A percentile compares a stretch with the other conserved stretches of the same genome.
These are phyloP conservation scores for Scleroderma bovista DNA, from an alignment of 768 basidiomycete species.

Conservation along the genomic window DNA sequence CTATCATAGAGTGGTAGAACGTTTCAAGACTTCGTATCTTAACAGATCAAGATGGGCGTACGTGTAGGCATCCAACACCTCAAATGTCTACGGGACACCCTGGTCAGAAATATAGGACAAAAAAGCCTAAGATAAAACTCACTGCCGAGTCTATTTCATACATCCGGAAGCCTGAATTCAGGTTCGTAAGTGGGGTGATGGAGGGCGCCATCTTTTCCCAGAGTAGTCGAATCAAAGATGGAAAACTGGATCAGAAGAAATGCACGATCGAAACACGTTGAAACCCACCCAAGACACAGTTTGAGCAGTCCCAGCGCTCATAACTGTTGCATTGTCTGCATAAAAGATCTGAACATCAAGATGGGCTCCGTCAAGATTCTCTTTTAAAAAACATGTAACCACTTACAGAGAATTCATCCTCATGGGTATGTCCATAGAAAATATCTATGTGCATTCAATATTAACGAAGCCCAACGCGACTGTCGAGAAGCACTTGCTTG, in stretches of 20 bases:
- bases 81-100: conserved; percentile 49
- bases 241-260: neutral
- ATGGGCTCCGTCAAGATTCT: neutral
- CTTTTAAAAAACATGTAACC: neutral
- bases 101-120: neutral
- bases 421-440: conserved; percentile 71
- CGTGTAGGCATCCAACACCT: conserved; percentile 71
- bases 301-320: conserved; percentile 48
- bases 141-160: conserved; percentile 37
- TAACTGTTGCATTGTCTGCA: conserved; percentile 58
- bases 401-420: conserved; percentile 58
- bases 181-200: conserved; percentile 57
- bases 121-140: conserved; percentile 2
- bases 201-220: conserved; percentile 39
- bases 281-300: conserved; percentile 41
- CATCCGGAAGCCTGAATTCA: conserved; percentile 65
- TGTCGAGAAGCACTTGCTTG: conserved; percentile 26
- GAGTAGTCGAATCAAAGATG: neutral
- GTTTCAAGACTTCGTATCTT: neutral
- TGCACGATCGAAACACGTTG: neutral
- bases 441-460: conserved; percentile 36
- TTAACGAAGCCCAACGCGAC: neutral
- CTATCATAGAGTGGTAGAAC: conserved; percentile 32
- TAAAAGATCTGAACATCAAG: conserved; percentile 51
- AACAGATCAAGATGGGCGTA: conserved; percentile 28